phyloP scores from a whole-genome alignment of 192 early-diverging fungal genomes.

The Rhizophagus clarus region DNA sequence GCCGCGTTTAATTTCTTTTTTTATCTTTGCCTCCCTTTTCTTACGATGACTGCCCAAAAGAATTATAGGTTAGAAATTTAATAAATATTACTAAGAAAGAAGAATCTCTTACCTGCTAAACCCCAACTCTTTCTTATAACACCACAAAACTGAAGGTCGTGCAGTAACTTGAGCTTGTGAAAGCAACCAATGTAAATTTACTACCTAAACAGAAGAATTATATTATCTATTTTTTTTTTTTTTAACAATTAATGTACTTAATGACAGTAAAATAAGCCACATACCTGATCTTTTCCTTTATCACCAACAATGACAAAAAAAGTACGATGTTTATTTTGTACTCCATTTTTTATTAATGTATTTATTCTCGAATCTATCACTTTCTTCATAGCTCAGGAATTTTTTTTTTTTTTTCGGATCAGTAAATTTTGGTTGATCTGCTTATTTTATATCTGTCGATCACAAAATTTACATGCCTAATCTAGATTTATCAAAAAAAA shows the following conservation, averaged over 20 bases:
- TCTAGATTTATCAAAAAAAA: neutral
- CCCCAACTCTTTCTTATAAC: constrained; percentile 98
- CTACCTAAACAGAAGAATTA: constrained; percentile 61
- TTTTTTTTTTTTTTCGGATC: neutral
- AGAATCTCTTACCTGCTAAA: constrained; percentile 68
- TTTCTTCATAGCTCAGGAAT: constrained; percentile 65
- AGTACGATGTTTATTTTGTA: constrained; percentile 87
- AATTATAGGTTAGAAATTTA: neutral
- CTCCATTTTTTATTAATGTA: constrained; percentile 89
- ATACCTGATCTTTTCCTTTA: constrained; percentile 83
- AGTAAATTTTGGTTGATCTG: neutral
- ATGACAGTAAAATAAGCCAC: neutral
- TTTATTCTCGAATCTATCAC: constrained; percentile 93
- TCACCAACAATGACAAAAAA: constrained; percentile 98
- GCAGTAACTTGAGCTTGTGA: constrained; percentile 90
- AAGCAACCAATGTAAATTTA: constrained; percentile 95
- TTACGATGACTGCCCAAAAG: constrained; percentile 76
- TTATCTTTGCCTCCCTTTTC: constrained; percentile 96
- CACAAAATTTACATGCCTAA: too few relatives aligned
- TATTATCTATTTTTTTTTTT: neutral
- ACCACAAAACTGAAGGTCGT: constrained; percentile 97
- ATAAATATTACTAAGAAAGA: neutral
- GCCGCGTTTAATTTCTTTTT: constrained; percentile 90
- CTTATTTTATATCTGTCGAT: neutral
- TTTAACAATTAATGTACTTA: neutral